These are phyloP conservation scores for Aureobasidium zeae DNA, from an alignment of 2,329 filamentous ascomycete species.

Conservation along the genomic window DNA sequence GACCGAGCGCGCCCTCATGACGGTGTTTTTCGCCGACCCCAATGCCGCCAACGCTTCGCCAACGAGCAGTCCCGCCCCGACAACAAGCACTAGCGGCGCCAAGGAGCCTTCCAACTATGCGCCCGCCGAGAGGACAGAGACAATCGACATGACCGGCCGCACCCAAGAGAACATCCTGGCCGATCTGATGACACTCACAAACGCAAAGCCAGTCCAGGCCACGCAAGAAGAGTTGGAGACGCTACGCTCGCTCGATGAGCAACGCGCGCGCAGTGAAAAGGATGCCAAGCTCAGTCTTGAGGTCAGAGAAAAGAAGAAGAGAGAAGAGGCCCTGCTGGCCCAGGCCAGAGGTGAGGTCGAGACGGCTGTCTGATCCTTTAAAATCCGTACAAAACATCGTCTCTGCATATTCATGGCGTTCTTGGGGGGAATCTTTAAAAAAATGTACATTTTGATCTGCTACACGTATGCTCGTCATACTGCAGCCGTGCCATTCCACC, in stretches of 20 bases:
- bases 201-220: slow-evolving; percentile 48
- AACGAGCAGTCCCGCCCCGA: slow-evolving; percentile 20
- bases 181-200: slow-evolving; percentile 53
- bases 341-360: slow-evolving; percentile 43
- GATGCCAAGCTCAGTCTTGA: slow-evolving; percentile 48
- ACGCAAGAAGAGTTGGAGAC: slow-evolving; percentile 52
- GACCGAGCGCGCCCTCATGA: slow-evolving; percentile 50
- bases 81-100: slow-evolving; percentile 23
- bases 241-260: slow-evolving; percentile 49
- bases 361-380: slow-evolving; percentile 20
- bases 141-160: slow-evolving; percentile 51
- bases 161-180: slow-evolving; percentile 54
- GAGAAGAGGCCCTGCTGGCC: slow-evolving; percentile 51
- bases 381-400: background rate
- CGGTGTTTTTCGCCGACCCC: slow-evolving; percentile 49
- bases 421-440: background rate
- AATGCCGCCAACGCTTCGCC: slow-evolving; percentile 25
- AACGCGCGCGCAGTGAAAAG: slow-evolving; percentile 41
- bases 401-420: slow-evolving; percentile 1
- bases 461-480: slow-evolving; percentile 7
- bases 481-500: slow-evolving; percentile 35
- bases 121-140: slow-evolving; percentile 30
- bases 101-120: slow-evolving; percentile 27
- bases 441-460: background rate
- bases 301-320: slow-evolving; percentile 48